phyloP scores from a whole-genome alignment of 2,329 filamentous ascomycete genomes.

The Diaporthe ampelina region DNA sequence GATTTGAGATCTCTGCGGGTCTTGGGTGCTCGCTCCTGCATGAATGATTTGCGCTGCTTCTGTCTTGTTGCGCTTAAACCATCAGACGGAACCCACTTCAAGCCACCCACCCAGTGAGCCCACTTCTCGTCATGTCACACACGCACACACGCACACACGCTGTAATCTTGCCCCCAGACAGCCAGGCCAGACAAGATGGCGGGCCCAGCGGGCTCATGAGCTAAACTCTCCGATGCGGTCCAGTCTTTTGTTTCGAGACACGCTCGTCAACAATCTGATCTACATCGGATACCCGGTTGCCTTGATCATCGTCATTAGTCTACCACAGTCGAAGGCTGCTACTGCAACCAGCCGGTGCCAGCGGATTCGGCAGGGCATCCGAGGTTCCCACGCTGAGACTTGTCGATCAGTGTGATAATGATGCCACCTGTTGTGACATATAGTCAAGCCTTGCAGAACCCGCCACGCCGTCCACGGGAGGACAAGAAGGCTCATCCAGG shows the following conservation, averaged over 20 bases:
- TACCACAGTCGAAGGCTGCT: background rate
- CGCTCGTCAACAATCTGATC: background rate
- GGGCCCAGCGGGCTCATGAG: background rate
- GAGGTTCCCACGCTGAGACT: conserved; percentile 17
- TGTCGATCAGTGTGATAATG: conserved; percentile 28
- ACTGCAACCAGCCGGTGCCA: background rate
- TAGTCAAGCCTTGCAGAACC: conserved; percentile 1
- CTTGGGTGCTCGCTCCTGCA: conserved; percentile 3
- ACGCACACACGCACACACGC: background rate
- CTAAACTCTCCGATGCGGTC: conserved; percentile 16
- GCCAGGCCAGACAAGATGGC: conserved; percentile 9
- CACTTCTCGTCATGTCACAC: background rate
- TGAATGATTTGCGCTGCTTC: conserved; percentile 30
- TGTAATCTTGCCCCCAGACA: background rate
- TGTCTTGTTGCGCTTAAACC: conserved; percentile 7
- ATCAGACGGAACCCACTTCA: conserved; percentile 12
- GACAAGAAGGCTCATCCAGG: conserved; percentile 6
- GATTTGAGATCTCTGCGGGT: conserved; percentile 34
- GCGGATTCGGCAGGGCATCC: conserved; percentile 26
- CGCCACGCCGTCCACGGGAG: background rate
- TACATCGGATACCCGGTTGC: background rate
- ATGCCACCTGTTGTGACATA: conserved; percentile 8
- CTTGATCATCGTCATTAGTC: background rate
- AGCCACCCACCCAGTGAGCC: background rate
- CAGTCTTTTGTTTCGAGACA: conserved; percentile 21